These are phyloP conservation scores for Spathaspora boniae DNA, from an alignment of 805 yeast species.

Conservation along the genomic window DNA sequence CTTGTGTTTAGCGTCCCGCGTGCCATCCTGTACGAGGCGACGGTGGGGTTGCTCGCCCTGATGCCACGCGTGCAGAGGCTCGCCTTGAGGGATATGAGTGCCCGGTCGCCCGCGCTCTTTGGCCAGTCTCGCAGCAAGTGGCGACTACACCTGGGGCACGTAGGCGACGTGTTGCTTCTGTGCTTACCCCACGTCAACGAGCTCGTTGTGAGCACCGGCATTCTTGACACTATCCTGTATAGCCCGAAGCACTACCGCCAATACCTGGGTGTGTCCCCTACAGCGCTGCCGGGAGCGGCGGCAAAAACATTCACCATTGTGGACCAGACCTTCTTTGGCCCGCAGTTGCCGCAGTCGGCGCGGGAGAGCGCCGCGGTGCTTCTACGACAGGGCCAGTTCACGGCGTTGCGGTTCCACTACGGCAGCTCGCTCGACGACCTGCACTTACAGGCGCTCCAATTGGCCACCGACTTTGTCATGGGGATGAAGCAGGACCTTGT, in stretches of 20 bases:
- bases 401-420: slow-evolving; percentile 18
- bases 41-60: slow-evolving; percentile 3
- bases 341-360: slow-evolving; percentile 10
- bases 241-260: slow-evolving; percentile 4
- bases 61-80: slow-evolving; percentile 1
- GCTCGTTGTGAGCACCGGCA: slow-evolving; percentile 4
- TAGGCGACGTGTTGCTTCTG: slow-evolving; percentile 5
- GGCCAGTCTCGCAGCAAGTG: slow-evolving; percentile 4
- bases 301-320: slow-evolving; percentile 16
- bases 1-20: slow-evolving; percentile 4
- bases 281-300: too few relatives aligned
- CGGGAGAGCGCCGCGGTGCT: slow-evolving; percentile 12
- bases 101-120: slow-evolving; percentile 1
- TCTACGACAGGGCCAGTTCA: slow-evolving; percentile 9
- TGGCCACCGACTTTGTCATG: slow-evolving; percentile 15
- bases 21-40: slow-evolving; percentile 7
- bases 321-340: slow-evolving; percentile 19
- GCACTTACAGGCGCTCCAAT: slow-evolving; percentile 19
- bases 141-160: slow-evolving; percentile 2
- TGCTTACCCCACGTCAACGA: not conserved
- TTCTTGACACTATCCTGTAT: slow-evolving; percentile 8
- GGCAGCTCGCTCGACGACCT: slow-evolving; percentile 28
- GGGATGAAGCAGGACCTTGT: not conserved
- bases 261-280: not conserved
- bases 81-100: slow-evolving; percentile 4